Evolutionary conservation across 2,329 filamentous ascomycete genomes (phyloP).

Genomic region (Fusarium sp.): DNA sequence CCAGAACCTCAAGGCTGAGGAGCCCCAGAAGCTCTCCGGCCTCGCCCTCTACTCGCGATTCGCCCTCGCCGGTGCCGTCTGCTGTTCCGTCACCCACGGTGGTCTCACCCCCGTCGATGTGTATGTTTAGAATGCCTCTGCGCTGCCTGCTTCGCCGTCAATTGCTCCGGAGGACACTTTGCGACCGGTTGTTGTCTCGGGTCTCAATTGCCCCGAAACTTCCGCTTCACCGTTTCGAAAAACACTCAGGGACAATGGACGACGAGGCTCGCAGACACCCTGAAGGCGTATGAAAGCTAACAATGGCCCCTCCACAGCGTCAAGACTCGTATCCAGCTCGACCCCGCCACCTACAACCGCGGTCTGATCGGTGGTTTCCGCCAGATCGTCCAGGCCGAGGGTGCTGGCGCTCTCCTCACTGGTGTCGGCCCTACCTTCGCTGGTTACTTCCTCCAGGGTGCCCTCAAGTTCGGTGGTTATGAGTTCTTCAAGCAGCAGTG

Average conservation of each 20-base stretch:
- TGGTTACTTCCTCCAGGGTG: slow-evolving; percentile 95
- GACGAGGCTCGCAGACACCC: not conserved
- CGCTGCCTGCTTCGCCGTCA: slow-evolving; percentile 19
- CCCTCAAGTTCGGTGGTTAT: slow-evolving; percentile 95
- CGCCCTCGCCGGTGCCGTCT: slow-evolving; percentile 96
- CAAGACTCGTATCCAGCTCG: slow-evolving; percentile 96
- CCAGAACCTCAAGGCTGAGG: slow-evolving; percentile 59
- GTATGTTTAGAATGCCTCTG: slow-evolving; percentile 73
- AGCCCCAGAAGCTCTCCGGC: slow-evolving; percentile 62
- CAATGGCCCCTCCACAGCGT: slow-evolving; percentile 70
- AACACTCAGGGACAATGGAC: slow-evolving; percentile 5
- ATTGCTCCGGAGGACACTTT: slow-evolving; percentile 36
- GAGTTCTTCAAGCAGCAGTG: slow-evolving; percentile 96
- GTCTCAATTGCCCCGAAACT: slow-evolving; percentile 16
- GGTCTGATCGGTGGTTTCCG: slow-evolving; percentile 90
- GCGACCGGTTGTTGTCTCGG: slow-evolving; percentile 16
- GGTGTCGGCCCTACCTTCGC: slow-evolving; percentile 89
- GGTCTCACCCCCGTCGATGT: slow-evolving; percentile 98
- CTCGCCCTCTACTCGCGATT: slow-evolving; percentile 92
- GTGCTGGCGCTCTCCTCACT: slow-evolving; percentile 88
- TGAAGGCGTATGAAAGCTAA: slow-evolving; percentile 31
- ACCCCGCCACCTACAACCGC: slow-evolving; percentile 89
- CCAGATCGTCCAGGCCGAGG: slow-evolving; percentile 87
- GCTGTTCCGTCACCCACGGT: slow-evolving; percentile 98
- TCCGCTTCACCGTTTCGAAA: slow-evolving; percentile 14